Percentiles rank a stretch among this genome's conserved stretches.
phyloP scores from a whole-genome alignment of 2,329 filamentous ascomycete genomes.

The Talaromyces sp. region DNA sequence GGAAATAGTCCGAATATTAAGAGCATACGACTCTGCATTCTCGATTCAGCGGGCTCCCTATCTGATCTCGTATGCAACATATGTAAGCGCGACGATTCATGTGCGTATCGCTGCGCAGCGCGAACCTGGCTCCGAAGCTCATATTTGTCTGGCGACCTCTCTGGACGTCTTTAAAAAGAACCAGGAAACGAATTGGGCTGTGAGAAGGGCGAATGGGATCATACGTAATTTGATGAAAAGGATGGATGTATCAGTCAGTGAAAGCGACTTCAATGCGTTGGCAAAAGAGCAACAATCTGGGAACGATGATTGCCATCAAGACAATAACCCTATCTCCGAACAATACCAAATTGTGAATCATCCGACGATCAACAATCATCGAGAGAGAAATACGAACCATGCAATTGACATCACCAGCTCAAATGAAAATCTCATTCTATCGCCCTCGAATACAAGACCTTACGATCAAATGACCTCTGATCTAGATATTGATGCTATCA shows the following conservation, averaged over 20 bases:
- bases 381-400: not conserved
- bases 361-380: not conserved
- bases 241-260: conserved; percentile 33
- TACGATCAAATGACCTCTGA: conserved; percentile 23
- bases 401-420: not conserved
- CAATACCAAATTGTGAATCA: not conserved
- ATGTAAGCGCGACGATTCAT: conserved; percentile 54
- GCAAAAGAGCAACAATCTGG: not conserved
- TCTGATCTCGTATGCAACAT: conserved; percentile 53
- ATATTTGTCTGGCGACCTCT: conserved; percentile 44
- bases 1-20: conserved; percentile 45
- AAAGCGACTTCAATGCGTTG: not conserved
- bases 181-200: conserved; percentile 51
- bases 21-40: conserved; percentile 46
- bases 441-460: not conserved
- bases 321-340: not conserved
- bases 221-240: conserved; percentile 48
- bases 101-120: conserved; percentile 51
- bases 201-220: conserved; percentile 46
- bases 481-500: conserved; percentile 44
- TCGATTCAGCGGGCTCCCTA: conserved; percentile 51
- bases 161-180: conserved; percentile 49
- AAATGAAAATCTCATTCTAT: not conserved
- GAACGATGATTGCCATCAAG: not conserved
- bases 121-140: conserved; percentile 38